Conservation (phyloP, 345 rosid genomes). For the Eucalyptus pauciflora region DNA sequence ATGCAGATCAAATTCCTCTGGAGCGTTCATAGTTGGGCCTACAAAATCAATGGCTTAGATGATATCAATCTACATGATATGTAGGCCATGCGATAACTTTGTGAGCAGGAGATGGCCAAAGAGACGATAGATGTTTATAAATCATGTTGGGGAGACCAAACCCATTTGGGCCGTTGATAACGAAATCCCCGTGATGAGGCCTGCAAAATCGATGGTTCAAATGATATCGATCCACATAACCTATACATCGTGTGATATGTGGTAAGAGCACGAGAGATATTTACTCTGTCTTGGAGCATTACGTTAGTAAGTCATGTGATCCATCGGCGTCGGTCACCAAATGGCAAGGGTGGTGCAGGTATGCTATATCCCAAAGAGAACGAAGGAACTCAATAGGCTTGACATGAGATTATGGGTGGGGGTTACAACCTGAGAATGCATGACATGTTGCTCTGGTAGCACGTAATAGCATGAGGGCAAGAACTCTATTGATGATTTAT, state of each 20-base stretch:
- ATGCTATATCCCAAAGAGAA: not conserved
- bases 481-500: too few species aligned
- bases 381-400: not conserved
- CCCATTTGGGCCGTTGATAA: not conserved
- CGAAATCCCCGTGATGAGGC: fast-evolving
- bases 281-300: fast-evolving
- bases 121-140: not conserved
- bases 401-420: not conserved
- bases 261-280: not conserved
- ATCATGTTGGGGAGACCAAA: not conserved
- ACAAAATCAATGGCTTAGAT: not conserved
- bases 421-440: not conserved
- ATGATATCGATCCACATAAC: fast-evolving
- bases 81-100: not conserved
- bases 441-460: not conserved
- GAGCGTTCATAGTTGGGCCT: not conserved
- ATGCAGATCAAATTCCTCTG: not conserved
- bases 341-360: not conserved
- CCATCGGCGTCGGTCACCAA: fast-evolving
- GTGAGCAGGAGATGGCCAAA: too few species aligned
- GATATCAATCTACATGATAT: not conserved
- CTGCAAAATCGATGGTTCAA: not conserved
- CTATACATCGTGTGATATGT: fast-evolving
- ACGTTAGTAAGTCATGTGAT: not conserved
- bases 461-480: not conserved